These are phyloP conservation scores for Podaxis carcinomalis DNA, from an alignment of 768 basidiomycete species.

Conservation along the genomic window DNA sequence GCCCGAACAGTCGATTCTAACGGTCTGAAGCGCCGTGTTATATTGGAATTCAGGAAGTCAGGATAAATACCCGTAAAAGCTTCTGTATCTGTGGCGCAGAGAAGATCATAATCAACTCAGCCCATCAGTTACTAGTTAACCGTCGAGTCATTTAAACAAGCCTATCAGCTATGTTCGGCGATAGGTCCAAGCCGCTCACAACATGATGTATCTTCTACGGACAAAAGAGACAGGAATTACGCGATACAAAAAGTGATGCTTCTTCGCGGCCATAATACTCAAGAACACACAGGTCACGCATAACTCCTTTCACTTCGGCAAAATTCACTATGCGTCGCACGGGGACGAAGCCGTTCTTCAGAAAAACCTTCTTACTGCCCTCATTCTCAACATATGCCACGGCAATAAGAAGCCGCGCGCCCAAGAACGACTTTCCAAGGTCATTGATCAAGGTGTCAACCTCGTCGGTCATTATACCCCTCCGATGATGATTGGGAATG, in stretches of 20 bases:
- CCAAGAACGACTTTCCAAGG: conserved; percentile 69
- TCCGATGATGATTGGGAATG: conserved; percentile 55
- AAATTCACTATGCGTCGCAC: conserved; percentile 34
- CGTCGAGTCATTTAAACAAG: no score
- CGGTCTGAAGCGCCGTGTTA: no score
- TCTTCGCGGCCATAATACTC: conserved; percentile 15
- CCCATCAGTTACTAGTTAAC: no score
- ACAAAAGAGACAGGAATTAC: no score
- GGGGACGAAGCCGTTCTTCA: conserved; percentile 58
- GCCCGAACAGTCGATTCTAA: no score
- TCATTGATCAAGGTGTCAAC: conserved; percentile 47
- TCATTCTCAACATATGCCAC: conserved; percentile 48
- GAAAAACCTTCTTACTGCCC: conserved; percentile 60
- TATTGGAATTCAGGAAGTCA: no score
- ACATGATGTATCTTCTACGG: no score
- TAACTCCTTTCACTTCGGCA: conserved; percentile 32
- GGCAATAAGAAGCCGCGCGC: conserved; percentile 39
- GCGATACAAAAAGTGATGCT: neutral
- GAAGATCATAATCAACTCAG: no score
- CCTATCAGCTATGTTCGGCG: no score
- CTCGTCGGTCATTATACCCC: conserved; percentile 69
- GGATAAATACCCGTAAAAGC: no score
- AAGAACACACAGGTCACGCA: conserved; percentile 29
- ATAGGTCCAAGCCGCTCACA: no score
- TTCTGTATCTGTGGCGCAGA: no score